These are phyloP conservation scores for Cephalotrichum gorgonifer DNA, from an alignment of 2,329 filamentous ascomycete genomes.

Conservation along the genomic window DNA sequence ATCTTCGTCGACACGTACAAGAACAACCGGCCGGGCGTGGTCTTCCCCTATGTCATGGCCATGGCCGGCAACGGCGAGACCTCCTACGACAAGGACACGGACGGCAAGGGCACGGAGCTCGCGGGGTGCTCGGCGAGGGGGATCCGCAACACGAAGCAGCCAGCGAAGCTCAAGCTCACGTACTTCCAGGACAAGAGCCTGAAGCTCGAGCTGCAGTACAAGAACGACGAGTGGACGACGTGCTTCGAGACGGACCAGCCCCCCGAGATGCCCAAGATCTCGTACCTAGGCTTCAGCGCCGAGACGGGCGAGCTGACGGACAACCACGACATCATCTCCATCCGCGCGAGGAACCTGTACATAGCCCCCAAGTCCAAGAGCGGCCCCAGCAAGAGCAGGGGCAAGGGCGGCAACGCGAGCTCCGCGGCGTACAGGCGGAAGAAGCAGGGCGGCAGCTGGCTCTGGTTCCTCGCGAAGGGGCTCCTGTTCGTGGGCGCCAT, in stretches of 20 bases:
- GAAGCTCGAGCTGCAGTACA: slow-evolving; percentile 89
- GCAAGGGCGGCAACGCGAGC: slow-evolving; percentile 20
- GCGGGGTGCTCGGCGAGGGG: slow-evolving; percentile 92
- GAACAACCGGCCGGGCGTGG: slow-evolving; percentile 91
- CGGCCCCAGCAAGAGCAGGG: slow-evolving; percentile 23
- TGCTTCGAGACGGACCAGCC: slow-evolving; percentile 72
- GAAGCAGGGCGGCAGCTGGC: slow-evolving; percentile 35
- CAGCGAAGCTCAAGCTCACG: slow-evolving; percentile 79
- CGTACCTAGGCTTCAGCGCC: slow-evolving; percentile 68
- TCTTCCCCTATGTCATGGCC: slow-evolving; percentile 97
- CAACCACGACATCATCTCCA: slow-evolving; percentile 91
- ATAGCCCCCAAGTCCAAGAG: slow-evolving; percentile 34
- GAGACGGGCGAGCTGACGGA: slow-evolving; percentile 95
- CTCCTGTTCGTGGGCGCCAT: slow-evolving; percentile 61
- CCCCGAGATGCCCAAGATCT: slow-evolving; percentile 67
- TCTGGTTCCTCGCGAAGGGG: slow-evolving; percentile 67
- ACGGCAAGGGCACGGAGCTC: slow-evolving; percentile 87
- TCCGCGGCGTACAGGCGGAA: slow-evolving; percentile 13
- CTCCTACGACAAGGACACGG: slow-evolving; percentile 82
- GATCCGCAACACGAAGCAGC: slow-evolving; percentile 66
- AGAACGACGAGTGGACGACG: slow-evolving; percentile 75
- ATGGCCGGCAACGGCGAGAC: slow-evolving; percentile 93
- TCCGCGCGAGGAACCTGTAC: slow-evolving; percentile 84
- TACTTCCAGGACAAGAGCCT: slow-evolving; percentile 96
- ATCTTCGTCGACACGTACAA: slow-evolving; percentile 99